These are phyloP conservation scores for Aspergillus brunneoviolaceus DNA, from an alignment of 2,329 filamentous ascomycete species.

Conservation along the genomic window DNA sequence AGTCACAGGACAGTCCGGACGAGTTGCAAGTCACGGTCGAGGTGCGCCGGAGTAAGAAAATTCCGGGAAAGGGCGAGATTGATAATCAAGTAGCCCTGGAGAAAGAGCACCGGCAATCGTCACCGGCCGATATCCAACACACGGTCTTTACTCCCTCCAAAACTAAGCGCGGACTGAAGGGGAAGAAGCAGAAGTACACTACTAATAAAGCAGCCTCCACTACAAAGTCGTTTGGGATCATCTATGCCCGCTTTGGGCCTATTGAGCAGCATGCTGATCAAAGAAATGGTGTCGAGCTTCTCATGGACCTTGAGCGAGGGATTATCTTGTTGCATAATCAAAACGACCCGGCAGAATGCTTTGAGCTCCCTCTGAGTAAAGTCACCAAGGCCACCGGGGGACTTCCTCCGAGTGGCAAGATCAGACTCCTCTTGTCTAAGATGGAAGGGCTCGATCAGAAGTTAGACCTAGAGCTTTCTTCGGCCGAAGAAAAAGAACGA, in stretches of 20 bases:
- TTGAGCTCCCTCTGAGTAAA: conserved; percentile 12
- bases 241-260: conserved; percentile 25
- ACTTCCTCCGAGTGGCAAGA: conserved; percentile 25
- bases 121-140: conserved; percentile 34
- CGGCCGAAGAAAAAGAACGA: conserved; percentile 19
- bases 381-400: conserved; percentile 24
- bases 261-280: conserved; percentile 12
- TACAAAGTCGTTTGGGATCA: conserved; percentile 17
- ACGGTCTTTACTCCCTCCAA: conserved; percentile 27
- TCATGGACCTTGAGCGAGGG: conserved; percentile 14
- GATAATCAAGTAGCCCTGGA: not conserved
- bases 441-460: conserved; percentile 15
- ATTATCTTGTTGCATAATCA: conserved; percentile 10
- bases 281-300: conserved; percentile 12
- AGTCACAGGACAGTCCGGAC: conserved; percentile 39
- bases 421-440: conserved; percentile 29
- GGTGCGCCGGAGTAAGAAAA: conserved; percentile 16
- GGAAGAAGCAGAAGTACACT: conserved; percentile 9
- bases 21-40: conserved; percentile 41
- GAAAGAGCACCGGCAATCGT: conserved; percentile 19
- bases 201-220: not conserved
- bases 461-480: conserved; percentile 33
- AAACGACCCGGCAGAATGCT: not conserved
- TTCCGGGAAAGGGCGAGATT: conserved; percentile 4
- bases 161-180: conserved; percentile 11